Evolutionary conservation across 176 grass and related monocot genomes (phyloP), one percentile per base, ranked within the genome.

Genomic region (Zoysia japonica): DNA sequence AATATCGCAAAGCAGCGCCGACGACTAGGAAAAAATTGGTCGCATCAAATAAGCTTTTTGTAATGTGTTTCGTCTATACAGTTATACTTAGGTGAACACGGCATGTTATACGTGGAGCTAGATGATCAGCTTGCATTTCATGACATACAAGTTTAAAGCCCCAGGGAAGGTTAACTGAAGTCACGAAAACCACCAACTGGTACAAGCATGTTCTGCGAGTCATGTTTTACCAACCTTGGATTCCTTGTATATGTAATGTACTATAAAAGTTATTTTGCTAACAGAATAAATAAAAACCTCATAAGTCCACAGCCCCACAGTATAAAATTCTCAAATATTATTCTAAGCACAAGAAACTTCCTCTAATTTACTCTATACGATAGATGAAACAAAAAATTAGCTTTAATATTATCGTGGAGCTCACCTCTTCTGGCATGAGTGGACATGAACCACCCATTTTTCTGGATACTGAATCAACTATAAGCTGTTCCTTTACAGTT

Each of bases 381-480:
- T 41, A n/a, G 38, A 35, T 17, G 2, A 55, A 82, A 5, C 52
- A 67, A 47, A 67, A 72, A 47, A 46, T 73, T 61, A 76, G 28
- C 41, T 28, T 28, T n/a, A 51, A 13, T 39, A 62, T 75, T 77
- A 88, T 28, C 54, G 76, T 42, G 42, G 74, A 76, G 61, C 79
- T 87, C 53, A 99, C 96, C 96, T 99, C 96, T 89, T 99, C 90
- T 79, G 96, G 92, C 86, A 96, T 91, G 69, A 99, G 86, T 76
- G 96, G 96, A 61, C 96, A 99, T 75, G 87, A 93, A 79, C 92
- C 96, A 86, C 83, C 89, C 83, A 64, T 80, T 88, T 99, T 95
- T 83, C 87, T 85, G 80, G 92, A 78, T 50, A 95, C 72, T 55
- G 96, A 99, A 93, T 99, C 92, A 86, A 95, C 69, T 47, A 11